Evolutionary conservation across 2,329 filamentous ascomycete genomes (phyloP), one percentile per base, ranked within the genome.

Genomic region (Phyllosticta citrichinensis): DNA sequence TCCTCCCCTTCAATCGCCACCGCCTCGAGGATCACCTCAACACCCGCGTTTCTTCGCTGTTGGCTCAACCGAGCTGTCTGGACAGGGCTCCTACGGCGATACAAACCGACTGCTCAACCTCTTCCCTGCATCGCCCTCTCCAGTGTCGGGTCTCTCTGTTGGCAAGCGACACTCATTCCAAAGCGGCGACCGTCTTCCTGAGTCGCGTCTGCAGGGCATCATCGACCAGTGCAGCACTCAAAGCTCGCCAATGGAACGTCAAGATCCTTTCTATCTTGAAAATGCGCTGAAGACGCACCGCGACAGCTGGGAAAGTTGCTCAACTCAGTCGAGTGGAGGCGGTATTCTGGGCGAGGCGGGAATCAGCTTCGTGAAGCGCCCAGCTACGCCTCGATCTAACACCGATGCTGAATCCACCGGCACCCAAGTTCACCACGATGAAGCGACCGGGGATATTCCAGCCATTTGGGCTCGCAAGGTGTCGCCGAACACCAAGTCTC

Each of bases 1-100:
- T 10, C 68, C 72, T 17, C 71, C 72, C 4, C 6, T n/a, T 5
- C 62, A 60, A 12, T 58, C 56, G 19, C 65, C 63, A 5, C 66
- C 68, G 25, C 69, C 71, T 6, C 65, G 70, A 14, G 40, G 12
- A n/a, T n/a, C 40, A n/a, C 6, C n/a, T 5, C 14, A 12, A 8
- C 40, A 8, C 3, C 40, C 6, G 8, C 40, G 14, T 2, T 8
- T 8, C 6, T n/a, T 47, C 6, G 68, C 71, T 51, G 60, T 69
- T 11, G 70, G 71, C 33, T 55, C 60, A 10, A 30, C 24, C 5
- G 54, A 55, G n/a, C n/a, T 55, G n/a, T 35, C 40, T n/a, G 22
- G 33, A 19, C 25, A 24, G 2, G 27, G 2, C 12, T 60, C 61
- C 5, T 63, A 63, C 25, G 61, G 58, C 12, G 61, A 63, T 19